Percentiles rank a stretch among this genome's conserved stretches.
These are phyloP conservation scores for Linderniella brevidens DNA, from an alignment of 257 asterid genomes.

Conservation along the genomic window DNA sequence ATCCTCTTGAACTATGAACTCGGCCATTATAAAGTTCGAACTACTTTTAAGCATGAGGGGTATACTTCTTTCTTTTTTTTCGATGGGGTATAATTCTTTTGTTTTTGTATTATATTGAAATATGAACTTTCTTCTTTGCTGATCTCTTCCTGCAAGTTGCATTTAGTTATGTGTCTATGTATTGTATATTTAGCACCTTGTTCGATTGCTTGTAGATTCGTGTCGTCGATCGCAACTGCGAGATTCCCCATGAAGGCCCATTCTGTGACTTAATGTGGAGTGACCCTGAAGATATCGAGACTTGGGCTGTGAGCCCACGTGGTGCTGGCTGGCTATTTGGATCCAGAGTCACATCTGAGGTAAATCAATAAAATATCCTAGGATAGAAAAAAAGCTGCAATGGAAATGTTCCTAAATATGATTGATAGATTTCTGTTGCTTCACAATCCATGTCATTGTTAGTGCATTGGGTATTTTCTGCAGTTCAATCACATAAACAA, in stretches of 20 bases:
- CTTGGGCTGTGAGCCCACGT: conserved; percentile 99
- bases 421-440: background rate
- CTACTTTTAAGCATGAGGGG: too few relatives aligned
- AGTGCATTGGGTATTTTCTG: conserved; percentile 12
- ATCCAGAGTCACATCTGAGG: conserved; percentile 95
- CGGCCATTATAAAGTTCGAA: too few relatives aligned
- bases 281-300: conserved; percentile 99
- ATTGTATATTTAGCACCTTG: background rate
- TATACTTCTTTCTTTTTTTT: too few relatives aligned
- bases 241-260: conserved; percentile 98
- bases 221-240: conserved; percentile 82
- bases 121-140: too few relatives aligned
- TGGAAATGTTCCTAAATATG: background rate
- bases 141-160: too few relatives aligned
- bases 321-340: conserved; percentile 99
- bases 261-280: conserved; percentile 99
- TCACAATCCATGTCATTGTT: background rate
- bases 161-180: background rate
- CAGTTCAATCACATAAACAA: conserved; percentile 96
- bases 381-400: background rate
- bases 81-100: too few relatives aligned
- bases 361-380: conserved; percentile 12
- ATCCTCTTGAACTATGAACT: background rate
- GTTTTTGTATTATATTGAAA: too few relatives aligned
- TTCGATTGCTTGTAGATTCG: conserved; percentile 41